Base-by-base conservation (phyloP, 2,329 filamentous ascomycete species). In the Hypoxylon sp. region DNA sequence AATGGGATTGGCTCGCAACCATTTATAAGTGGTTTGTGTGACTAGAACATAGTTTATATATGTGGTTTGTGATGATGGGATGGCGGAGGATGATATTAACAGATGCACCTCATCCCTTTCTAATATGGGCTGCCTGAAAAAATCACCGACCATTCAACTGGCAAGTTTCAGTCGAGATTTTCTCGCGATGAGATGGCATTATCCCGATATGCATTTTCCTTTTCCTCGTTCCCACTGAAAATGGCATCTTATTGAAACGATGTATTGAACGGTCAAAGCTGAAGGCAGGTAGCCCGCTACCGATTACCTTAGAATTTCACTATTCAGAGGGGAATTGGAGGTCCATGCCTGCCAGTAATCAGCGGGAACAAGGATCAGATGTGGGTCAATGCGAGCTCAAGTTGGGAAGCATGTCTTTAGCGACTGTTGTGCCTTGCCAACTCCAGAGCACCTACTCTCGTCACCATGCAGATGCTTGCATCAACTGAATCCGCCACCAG, bases 331-430 rank as follows among this genome's bases (percentile, higher is more conserved):
- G 32, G 32, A 51, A 37, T 51, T 59, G 48, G 62, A 66, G 35
- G 68, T 57, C 15, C 31, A 54, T 62, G 54, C 67, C 64, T 69
- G 64, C 64, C 50, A 71, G 62, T 71, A 67, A 69, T 62, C 57
- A 67, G 44, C 69, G 67, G 69, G 65, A 72, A 64, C 69, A 54
- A 64, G 67, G 54, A 21, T 55, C 47, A 55, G 42, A 19, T 42
- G 29, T 56, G 50, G 60, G 51, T 55, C 65, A 56, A 60, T 59
- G 51, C 50, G 27, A 37, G 29, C 27, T 44, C 53, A 46, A 56
- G 53, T 47, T 46, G 37, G 39, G 32, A 56, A 35, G 24, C 27
- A 46, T 48, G 54, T 57, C 56, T 51, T 58, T 17, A 48, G 55
- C 56, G 32, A 50, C 21, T 27, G 19, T 48, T 39, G 31, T 58